Evolutionary conservation across 1,284 basidiomycete genomes (phyloP), one percentile per base, ranked within the genome.

Genomic region (Amylostereum areolatum): DNA sequence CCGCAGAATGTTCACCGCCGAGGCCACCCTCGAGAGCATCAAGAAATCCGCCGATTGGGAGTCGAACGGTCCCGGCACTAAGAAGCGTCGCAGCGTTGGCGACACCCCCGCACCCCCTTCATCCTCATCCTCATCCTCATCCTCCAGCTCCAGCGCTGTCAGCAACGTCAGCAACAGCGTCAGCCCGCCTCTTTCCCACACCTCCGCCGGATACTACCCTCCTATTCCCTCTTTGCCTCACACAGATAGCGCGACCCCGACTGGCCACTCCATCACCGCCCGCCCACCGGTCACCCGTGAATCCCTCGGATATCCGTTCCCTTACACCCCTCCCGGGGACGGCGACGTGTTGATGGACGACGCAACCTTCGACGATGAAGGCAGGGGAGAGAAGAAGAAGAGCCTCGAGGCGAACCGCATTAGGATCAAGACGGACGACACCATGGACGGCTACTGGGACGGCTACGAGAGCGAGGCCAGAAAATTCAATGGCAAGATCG

Each of bases 1-100:
- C 1, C 67, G 73, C 36, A 70, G 83, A 55, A 80, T 84, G 77
- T 77, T 77, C 61, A 70, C 71, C 18, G 81, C 84, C 9, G 84
- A 87, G 57, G 74, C 77, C 10, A 59, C 68, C 1, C 57, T 77
- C 37, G 65, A 59, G 27, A 56, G 65, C 34, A 67, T 73, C 48
- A 69, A 68, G 53, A 66, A 66, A 1, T 63, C 67, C 34, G 68
- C 72, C 32, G 65, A 55, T 29, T 70, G 67, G 63, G 58, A 60
- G 12, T 24, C 41, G 51, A 59, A 59, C 48, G 69, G 69, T 24
- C 71, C 68, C 45, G 71, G 74, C 55, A 72, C 66, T 7, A 78
- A 73, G 71, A 79, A 75, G 66, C 63, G 75, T 47, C 67, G 73
- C 52, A 71, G 71, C 57, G 70, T 73, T 62, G 67, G 73, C 66